phyloP scores from a whole-genome alignment of 768 basidiomycete genomes.

The Calocybe gangraenosa region DNA sequence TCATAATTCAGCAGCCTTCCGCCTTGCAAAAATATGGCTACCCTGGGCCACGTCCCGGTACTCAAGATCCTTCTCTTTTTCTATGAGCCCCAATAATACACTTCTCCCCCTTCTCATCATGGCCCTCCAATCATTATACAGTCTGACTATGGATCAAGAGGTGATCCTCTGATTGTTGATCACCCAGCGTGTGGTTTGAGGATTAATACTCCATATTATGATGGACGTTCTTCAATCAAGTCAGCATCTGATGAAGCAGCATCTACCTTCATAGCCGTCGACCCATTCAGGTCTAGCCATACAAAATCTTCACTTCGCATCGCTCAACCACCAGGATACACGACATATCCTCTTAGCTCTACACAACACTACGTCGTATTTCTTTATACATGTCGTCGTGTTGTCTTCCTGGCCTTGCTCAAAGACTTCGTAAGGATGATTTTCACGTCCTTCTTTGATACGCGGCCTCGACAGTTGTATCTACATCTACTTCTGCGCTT shows the following conservation, averaged over 20 bases:
- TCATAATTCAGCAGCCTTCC: neutral
- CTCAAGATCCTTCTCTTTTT: too few species aligned
- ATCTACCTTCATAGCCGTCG: constrained; percentile 10
- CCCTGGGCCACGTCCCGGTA: too few species aligned
- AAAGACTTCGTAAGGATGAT: constrained; percentile 29
- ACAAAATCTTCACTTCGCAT: constrained; percentile 1
- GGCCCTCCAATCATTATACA: constrained; percentile 1
- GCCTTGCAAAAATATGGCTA: too few species aligned
- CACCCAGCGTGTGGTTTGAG: neutral
- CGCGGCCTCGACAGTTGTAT: constrained; percentile 25
- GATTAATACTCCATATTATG: neutral
- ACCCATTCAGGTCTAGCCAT: constrained; percentile 12
- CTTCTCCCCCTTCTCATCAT: neutral
- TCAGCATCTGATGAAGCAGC: neutral
- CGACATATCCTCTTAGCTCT: neutral
- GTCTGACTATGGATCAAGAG: neutral
- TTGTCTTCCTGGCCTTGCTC: constrained; percentile 40
- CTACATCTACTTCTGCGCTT: constrained; percentile 45
- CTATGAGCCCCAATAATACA: neutral
- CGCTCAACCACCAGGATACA: neutral
- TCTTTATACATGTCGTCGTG: constrained; percentile 10
- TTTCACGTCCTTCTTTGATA: constrained; percentile 17
- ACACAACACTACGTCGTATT: constrained; percentile 3
- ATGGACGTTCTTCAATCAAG: neutral
- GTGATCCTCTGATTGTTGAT: neutral